These are phyloP conservation scores for Cladosporium sp. DNA, from an alignment of 2,329 filamentous ascomycete species.

Conservation along the genomic window DNA sequence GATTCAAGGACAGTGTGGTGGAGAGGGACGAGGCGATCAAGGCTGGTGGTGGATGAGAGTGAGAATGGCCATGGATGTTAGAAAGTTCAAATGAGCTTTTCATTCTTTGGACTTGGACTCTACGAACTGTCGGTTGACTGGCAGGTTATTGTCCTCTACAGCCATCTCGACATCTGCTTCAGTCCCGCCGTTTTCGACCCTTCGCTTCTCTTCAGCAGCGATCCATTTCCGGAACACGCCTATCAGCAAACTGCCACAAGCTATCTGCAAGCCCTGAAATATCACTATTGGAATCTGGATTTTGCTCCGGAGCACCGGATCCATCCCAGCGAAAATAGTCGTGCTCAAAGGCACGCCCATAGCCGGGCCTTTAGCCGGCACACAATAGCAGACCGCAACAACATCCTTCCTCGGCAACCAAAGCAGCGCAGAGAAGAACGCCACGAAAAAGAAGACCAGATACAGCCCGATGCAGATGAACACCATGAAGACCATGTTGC, in stretches of 20 bases:
- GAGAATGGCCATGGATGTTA: background rate
- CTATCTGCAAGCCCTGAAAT: slow-evolving; percentile 46
- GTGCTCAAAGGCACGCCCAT: slow-evolving; percentile 65
- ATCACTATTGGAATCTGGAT: slow-evolving; percentile 62
- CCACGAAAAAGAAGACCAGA: slow-evolving; percentile 59
- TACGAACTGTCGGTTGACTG: background rate
- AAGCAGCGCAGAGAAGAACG: slow-evolving; percentile 50
- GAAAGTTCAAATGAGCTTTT: background rate
- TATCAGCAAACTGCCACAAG: slow-evolving; percentile 39
- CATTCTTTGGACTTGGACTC: slow-evolving; percentile 5
- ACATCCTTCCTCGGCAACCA: slow-evolving; percentile 59
- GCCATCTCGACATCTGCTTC: slow-evolving; percentile 1
- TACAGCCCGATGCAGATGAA: slow-evolving; percentile 65
- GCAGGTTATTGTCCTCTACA: background rate
- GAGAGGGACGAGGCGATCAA: slow-evolving; percentile 69
- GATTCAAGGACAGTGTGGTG: slow-evolving; percentile 85
- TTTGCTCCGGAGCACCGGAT: slow-evolving; percentile 52
- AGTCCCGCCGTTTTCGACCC: slow-evolving; percentile 12
- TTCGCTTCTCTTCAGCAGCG: slow-evolving; percentile 52
- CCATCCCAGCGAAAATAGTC: slow-evolving; percentile 61
- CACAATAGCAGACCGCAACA: slow-evolving; percentile 69
- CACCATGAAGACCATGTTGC: slow-evolving; percentile 62
- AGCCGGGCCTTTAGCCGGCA: slow-evolving; percentile 67
- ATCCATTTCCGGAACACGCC: slow-evolving; percentile 42
- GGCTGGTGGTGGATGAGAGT: slow-evolving; percentile 26